These are phyloP conservation scores for Hordeum vulgare DNA, from an alignment of 176 grass and related monocot genomes.

Conservation along the genomic window MorexV3_pseudomolecules_assembly NC_058524.1:525221644-525222143, in stretches of 20 bases:
- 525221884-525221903: conserved; percentile 20
- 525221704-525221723: neutral
- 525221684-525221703: conserved; percentile 34
- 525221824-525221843: conserved; percentile 31
- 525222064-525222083: neutral
- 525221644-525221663: conserved; percentile 41
- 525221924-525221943: neutral
- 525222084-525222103: neutral
- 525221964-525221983: conserved; percentile 24
- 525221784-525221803: conserved; percentile 31
- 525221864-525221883: neutral
- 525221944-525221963: neutral
- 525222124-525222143: neutral
- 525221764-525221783: neutral
- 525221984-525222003: conserved; percentile 9
- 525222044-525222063: neutral
- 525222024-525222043: neutral
- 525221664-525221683: neutral
- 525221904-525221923: neutral
- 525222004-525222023: neutral
- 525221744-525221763: neutral
- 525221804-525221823: neutral
- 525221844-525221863: conserved; percentile 23
- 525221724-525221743: neutral
- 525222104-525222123: neutral